Evolutionary conservation across 192 early-diverging fungal species (phyloP).

Genomic region (Phycomyces blakesleeanus): DNA sequence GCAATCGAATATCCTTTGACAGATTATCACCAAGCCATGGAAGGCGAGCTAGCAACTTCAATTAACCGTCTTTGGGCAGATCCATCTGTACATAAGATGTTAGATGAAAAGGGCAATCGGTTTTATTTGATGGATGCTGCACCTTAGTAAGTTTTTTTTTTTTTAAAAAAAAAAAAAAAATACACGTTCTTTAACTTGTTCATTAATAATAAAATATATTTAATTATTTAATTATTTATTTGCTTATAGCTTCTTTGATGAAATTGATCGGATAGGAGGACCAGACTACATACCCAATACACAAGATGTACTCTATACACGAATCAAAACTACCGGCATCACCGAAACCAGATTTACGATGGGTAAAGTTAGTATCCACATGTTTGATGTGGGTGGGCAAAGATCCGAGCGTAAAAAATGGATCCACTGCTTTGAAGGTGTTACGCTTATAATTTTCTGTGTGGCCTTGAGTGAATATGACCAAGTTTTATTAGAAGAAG

Average conservation of each 20-base stretch:
- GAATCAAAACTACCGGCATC: slow-evolving; percentile 96
- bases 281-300: slow-evolving; percentile 86
- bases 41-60: slow-evolving; percentile 62
- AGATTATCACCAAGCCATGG: slow-evolving; percentile 52
- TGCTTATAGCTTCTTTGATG: slow-evolving; percentile 77
- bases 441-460: slow-evolving; percentile 91
- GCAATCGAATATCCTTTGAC: slow-evolving; percentile 39
- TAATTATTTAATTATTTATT: neutral
- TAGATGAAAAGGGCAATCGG: slow-evolving; percentile 68
- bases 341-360: slow-evolving; percentile 84
- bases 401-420: slow-evolving; percentile 82
- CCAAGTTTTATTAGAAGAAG: slow-evolving; percentile 86
- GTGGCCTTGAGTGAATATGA: slow-evolving; percentile 92
- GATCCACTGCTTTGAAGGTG: slow-evolving; percentile 85
- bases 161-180: too few relatives aligned
- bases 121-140: slow-evolving; percentile 93
- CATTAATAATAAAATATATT: too few relatives aligned
- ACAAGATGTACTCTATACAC: slow-evolving; percentile 88
- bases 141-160: slow-evolving; percentile 73
- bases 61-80: slow-evolving; percentile 75
- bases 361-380: slow-evolving; percentile 35
- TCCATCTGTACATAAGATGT: slow-evolving; percentile 54
- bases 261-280: slow-evolving; percentile 80
- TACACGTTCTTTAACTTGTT: too few relatives aligned
- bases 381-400: slow-evolving; percentile 89